Evolutionary conservation across 164 flowering plant species (phyloP).

Genomic region (Liriodendron chinense): DNA sequence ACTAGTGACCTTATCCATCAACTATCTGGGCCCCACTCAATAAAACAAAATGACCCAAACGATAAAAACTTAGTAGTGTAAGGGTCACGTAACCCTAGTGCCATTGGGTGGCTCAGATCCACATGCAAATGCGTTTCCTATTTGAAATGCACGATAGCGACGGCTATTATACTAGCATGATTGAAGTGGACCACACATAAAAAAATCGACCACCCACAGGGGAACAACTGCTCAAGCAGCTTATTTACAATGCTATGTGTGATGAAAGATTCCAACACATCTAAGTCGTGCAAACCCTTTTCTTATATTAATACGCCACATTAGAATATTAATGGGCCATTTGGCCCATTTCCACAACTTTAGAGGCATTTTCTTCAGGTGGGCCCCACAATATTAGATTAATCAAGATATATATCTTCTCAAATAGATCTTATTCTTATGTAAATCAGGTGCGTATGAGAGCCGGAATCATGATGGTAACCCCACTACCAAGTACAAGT

Average conservation of each 20-base stretch:
- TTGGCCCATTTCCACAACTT: background rate
- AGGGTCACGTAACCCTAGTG: background rate
- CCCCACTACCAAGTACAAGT: too few species aligned
- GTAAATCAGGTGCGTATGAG: background rate
- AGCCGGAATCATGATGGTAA: background rate
- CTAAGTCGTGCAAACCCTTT: background rate
- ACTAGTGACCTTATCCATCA: too few species aligned
- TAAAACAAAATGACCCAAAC: too few species aligned
- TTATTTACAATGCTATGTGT: slow-evolving; percentile 12
- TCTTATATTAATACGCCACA: background rate
- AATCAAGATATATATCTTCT: background rate
- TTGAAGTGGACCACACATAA: background rate
- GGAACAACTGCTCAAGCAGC: slow-evolving; percentile 21
- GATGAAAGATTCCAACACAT: slow-evolving; percentile 43
- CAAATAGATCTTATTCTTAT: background rate
- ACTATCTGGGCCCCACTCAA: too few species aligned
- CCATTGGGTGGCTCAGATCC: background rate
- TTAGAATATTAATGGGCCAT: background rate
- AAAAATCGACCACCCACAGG: slow-evolving; percentile 15
- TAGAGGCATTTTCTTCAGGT: background rate
- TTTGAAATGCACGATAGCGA: background rate
- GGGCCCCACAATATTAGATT: background rate
- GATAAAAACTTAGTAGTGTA: background rate
- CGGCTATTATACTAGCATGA: background rate
- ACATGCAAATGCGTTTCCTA: background rate